phyloP scores from a whole-genome alignment of 2,329 filamentous ascomycete species.

The Xylariaceae sp. region DNA sequence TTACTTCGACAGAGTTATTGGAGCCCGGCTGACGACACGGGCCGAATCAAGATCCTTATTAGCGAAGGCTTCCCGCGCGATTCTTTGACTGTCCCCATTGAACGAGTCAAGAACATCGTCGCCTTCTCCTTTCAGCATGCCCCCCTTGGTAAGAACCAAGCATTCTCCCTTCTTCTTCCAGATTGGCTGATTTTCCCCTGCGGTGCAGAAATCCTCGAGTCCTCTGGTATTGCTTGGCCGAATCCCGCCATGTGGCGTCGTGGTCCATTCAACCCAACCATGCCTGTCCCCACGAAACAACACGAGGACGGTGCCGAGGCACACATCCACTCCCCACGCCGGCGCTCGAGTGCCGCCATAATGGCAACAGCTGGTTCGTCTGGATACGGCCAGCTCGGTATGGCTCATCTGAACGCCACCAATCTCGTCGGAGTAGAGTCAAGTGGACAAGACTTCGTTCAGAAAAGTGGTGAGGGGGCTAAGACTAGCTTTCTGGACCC shows the following conservation, averaged over 20 bases:
- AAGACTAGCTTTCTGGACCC: slow-evolving; percentile 24
- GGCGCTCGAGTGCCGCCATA: slow-evolving; percentile 26
- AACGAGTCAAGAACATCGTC: slow-evolving; percentile 67
- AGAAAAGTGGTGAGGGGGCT: slow-evolving; percentile 19
- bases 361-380: slow-evolving; percentile 15
- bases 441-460: slow-evolving; percentile 26
- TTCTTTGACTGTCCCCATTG: slow-evolving; percentile 50
- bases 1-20: slow-evolving; percentile 67
- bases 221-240: slow-evolving; percentile 74
- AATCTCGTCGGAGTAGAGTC: slow-evolving; percentile 27
- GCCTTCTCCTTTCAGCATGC: slow-evolving; percentile 84
- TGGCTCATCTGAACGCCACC: slow-evolving; percentile 17
- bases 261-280: slow-evolving; percentile 38
- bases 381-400: slow-evolving; percentile 15
- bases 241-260: slow-evolving; percentile 66
- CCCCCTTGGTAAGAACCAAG: slow-evolving; percentile 57
- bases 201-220: slow-evolving; percentile 65
- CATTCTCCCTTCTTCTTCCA: not conserved
- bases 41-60: slow-evolving; percentile 72
- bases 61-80: slow-evolving; percentile 66
- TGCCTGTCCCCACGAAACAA: slow-evolving; percentile 38
- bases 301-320: slow-evolving; percentile 48
- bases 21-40: slow-evolving; percentile 66
- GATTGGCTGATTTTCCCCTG: slow-evolving; percentile 7
- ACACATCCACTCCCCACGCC: slow-evolving; percentile 60